These are phyloP conservation scores for Termitomyces sp. DNA, from an alignment of 768 basidiomycete species.

Conservation along the genomic window DNA sequence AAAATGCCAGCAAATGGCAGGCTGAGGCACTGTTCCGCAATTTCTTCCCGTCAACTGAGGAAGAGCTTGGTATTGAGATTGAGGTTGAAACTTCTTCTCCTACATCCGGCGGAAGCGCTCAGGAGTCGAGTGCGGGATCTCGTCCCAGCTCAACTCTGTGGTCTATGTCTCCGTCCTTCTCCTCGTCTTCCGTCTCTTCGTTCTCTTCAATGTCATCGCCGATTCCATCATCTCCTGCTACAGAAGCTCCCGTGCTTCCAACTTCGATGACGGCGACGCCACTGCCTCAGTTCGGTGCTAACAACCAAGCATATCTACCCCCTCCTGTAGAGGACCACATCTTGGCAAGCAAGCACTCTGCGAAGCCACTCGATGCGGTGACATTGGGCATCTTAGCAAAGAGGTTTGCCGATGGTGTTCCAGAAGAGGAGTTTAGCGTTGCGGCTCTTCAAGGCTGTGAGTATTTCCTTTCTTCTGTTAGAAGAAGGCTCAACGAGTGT, in stretches of 20 bases:
- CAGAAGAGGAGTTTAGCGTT: constrained; percentile 83
- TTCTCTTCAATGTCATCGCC: constrained; percentile 39
- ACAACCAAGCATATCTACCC: constrained; percentile 56
- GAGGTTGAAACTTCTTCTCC: constrained; percentile 18
- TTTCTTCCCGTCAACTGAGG: constrained; percentile 79
- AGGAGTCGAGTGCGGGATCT: constrained; percentile 1
- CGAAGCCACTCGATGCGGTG: constrained; percentile 57
- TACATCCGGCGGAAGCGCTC: constrained; percentile 1
- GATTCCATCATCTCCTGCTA: constrained; percentile 28
- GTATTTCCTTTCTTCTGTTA: constrained; percentile 27
- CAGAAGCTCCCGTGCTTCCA: constrained; percentile 13
- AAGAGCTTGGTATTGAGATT: constrained; percentile 30
- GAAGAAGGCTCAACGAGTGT: not conserved
- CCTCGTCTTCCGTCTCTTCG: constrained; percentile 16
- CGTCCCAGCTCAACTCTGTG: constrained; percentile 16
- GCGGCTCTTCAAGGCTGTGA: constrained; percentile 88
- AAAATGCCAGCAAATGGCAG: constrained; percentile 79
- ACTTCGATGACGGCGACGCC: constrained; percentile 17
- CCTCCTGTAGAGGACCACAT: constrained; percentile 61
- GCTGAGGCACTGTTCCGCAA: constrained; percentile 84
- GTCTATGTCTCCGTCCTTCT: constrained; percentile 22
- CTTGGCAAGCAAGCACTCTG: constrained; percentile 50
- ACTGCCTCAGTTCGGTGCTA: constrained; percentile 42
- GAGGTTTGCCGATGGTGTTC: constrained; percentile 74
- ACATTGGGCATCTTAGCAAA: constrained; percentile 67